Percentiles rank a stretch among this genome's conserved stretches.
These are phyloP conservation scores for Stachybotrys elegans DNA, from an alignment of 2,329 filamentous ascomycete species.

Conservation along the genomic window DNA sequence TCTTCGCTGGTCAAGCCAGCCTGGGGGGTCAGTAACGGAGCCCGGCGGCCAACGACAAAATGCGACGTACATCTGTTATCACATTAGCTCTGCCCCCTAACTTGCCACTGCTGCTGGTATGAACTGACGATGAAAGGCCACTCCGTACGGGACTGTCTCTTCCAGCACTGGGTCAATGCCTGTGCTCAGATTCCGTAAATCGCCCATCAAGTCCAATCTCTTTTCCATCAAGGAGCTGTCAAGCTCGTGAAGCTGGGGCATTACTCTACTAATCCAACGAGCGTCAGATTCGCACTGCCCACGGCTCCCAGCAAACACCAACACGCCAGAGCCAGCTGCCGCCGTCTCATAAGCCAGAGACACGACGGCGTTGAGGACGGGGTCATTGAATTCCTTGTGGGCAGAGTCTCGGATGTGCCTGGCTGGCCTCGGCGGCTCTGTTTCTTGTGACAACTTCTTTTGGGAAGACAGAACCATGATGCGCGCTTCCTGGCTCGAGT, in stretches of 20 bases:
- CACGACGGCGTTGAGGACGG: slow-evolving; percentile 65
- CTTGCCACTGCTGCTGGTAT: no score
- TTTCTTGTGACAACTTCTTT: not conserved
- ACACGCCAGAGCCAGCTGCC: slow-evolving; percentile 60
- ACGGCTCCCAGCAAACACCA: slow-evolving; percentile 71
- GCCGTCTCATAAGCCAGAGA: slow-evolving; percentile 66
- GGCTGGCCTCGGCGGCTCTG: slow-evolving; percentile 28
- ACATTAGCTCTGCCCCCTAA: no score
- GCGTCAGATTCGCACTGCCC: slow-evolving; percentile 63
- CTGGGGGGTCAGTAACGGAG: no score
- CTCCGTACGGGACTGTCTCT: slow-evolving; percentile 59
- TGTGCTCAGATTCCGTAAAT: slow-evolving; percentile 59
- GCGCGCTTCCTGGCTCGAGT: slow-evolving; percentile 47
- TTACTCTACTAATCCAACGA: slow-evolving; percentile 59
- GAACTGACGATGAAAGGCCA: slow-evolving; percentile 66
- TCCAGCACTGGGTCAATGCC: slow-evolving; percentile 63
- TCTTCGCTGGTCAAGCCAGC: slow-evolving; percentile 71
- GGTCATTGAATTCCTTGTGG: slow-evolving; percentile 58
- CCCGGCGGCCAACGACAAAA: no score
- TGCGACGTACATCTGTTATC: no score
- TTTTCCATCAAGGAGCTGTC: slow-evolving; percentile 46
- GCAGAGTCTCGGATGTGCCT: slow-evolving; percentile 49
- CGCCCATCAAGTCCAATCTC: slow-evolving; percentile 59
- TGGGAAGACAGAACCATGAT: not conserved
- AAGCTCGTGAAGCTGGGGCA: slow-evolving; percentile 48